phyloP scores from a whole-genome alignment of 2,329 filamentous ascomycete species.

The Bipolaris cookei region DNA sequence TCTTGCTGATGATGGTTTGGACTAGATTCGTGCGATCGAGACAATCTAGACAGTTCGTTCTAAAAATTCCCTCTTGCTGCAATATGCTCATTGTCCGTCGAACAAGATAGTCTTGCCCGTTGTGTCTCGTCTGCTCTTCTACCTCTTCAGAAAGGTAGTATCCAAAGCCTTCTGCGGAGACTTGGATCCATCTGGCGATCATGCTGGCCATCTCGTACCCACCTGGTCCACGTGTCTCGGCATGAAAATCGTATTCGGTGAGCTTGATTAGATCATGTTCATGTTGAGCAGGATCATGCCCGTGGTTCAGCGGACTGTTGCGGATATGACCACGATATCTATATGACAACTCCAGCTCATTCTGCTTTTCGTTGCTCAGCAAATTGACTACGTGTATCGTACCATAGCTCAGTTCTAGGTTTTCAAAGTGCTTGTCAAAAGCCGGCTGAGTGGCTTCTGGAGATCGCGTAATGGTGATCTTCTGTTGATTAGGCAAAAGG shows the following conservation, averaged over 20 bases:
- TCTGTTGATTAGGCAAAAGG: conserved; percentile 88
- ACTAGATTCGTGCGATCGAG: conserved; percentile 95
- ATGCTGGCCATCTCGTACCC: conserved; percentile 91
- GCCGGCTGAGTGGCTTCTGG: conserved; percentile 90
- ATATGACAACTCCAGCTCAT: conserved; percentile 81
- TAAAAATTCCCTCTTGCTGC: conserved; percentile 93
- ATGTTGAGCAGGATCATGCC: conserved; percentile 58
- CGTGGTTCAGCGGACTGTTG: conserved; percentile 72
- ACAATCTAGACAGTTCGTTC: conserved; percentile 96
- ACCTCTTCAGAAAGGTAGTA: conserved; percentile 84
- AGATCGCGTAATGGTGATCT: conserved; percentile 88
- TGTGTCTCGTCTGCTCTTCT: conserved; percentile 57
- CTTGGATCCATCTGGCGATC: conserved; percentile 78
- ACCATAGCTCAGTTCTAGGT: conserved; percentile 85
- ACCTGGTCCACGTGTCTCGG: conserved; percentile 82
- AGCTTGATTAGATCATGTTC: conserved; percentile 78
- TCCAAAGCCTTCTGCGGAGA: conserved; percentile 85
- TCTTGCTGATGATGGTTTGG: conserved; percentile 92
- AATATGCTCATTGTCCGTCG: conserved; percentile 69
- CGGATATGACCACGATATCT: conserved; percentile 79
- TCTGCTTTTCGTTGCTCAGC: conserved; percentile 85
- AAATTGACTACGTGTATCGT: conserved; percentile 92
- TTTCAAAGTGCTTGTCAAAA: conserved; percentile 92
- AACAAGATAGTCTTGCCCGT: conserved; percentile 51
- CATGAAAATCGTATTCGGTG: conserved; percentile 96